Conservation (phyloP, 371 early-diverging fungal species). For the Circinella umbellata region DNA sequence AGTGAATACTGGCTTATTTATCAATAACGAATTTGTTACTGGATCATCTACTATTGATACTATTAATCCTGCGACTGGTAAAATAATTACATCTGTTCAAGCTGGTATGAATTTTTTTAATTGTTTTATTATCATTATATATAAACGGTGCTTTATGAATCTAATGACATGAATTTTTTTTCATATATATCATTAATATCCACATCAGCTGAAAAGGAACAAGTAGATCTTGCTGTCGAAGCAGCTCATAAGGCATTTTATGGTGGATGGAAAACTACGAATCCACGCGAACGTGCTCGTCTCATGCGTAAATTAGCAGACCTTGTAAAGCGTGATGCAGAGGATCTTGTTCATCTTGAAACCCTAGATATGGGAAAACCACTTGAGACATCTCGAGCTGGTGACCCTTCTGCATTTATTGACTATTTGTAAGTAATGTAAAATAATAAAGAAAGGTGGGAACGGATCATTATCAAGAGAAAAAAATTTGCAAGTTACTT, state of each 20-base stretch:
- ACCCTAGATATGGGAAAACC: slow-evolving; percentile 52
- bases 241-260: slow-evolving; percentile 52
- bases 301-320: slow-evolving; percentile 54
- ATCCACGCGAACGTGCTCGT: slow-evolving; percentile 36
- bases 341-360: slow-evolving; percentile 48
- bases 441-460: neutral
- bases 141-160: neutral
- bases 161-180: neutral
- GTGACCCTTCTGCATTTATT: slow-evolving; percentile 57
- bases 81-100: slow-evolving; percentile 45
- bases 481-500: too few species aligned
- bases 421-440: slow-evolving; percentile 23
- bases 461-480: too few species aligned
- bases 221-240: slow-evolving; percentile 52
- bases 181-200: neutral
- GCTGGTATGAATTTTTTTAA: slow-evolving; percentile 28
- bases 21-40: slow-evolving; percentile 59
- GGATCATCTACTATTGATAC: slow-evolving; percentile 52
- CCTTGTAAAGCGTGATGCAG: slow-evolving; percentile 44
- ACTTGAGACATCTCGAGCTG: slow-evolving; percentile 36
- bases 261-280: slow-evolving; percentile 40
- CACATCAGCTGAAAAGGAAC: slow-evolving; percentile 40
- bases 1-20: slow-evolving; percentile 62
- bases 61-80: slow-evolving; percentile 53
- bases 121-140: neutral